These are phyloP conservation scores for Pleurozium schreberi DNA, from an alignment of 225 moss, liverwort and hornwort genomes.

Conservation along the genomic window DNA sequence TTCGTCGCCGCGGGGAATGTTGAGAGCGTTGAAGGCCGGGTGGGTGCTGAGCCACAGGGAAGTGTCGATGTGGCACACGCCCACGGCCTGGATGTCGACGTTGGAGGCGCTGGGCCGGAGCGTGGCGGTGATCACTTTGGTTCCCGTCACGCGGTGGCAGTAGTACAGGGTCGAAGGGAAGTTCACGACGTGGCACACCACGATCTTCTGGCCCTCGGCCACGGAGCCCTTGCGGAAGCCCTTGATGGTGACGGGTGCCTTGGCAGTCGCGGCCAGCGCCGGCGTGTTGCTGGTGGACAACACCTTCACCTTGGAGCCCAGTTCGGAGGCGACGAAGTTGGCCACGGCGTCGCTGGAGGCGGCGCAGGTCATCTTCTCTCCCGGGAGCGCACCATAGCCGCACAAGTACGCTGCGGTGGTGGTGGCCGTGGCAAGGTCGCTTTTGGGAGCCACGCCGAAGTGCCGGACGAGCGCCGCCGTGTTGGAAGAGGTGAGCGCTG, in stretches of 20 bases:
- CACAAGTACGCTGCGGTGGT: neutral
- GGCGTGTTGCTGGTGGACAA: neutral
- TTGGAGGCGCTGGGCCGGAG: neutral
- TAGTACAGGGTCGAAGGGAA: neutral
- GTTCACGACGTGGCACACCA: neutral
- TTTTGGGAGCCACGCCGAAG: neutral
- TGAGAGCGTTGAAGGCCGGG: neutral
- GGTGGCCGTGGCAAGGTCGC: neutral
- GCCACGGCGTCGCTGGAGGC: neutral
- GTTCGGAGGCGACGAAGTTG: neutral
- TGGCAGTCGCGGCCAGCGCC: neutral
- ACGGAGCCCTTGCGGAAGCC: neutral
- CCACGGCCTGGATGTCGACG: neutral
- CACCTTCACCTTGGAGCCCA: neutral
- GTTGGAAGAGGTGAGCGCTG: neutral
- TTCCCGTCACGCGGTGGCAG: neutral
- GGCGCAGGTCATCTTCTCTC: neutral
- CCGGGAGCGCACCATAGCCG: neutral
- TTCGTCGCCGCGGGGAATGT: neutral
- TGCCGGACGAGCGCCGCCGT: neutral
- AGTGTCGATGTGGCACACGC: neutral
- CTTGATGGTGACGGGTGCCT: neutral
- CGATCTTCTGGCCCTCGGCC: neutral
- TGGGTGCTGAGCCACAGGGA: neutral
- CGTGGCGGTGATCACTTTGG: neutral